Evolutionary conservation across 2,329 filamentous ascomycete species (phyloP), one percentile per base, ranked within the genome.

Genomic region (Catunica adiposa): DNA sequence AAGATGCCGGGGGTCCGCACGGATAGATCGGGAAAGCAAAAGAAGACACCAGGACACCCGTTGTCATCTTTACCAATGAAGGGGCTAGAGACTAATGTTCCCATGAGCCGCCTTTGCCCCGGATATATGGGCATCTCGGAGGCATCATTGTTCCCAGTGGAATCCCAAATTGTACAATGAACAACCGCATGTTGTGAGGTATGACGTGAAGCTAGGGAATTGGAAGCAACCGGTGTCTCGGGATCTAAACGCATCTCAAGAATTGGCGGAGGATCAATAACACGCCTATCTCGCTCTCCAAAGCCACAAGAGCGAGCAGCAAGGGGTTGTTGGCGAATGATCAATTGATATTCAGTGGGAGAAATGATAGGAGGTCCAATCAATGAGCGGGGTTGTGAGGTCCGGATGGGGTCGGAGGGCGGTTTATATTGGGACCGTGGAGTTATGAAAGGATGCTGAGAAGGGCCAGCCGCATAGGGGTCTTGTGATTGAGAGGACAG

Each of bases 241-340:
- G 59, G 83, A 77, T 53, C 79, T 56, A 88, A 77, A 26, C 73
- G 71, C 50, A 90, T 76, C 64, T 90, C 81, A 22, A 92, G 77
- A 63, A 92, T 90, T 14, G 86, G 86, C 1, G 86, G 86, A 42
- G 86, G 86, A 64, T 92, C 86, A 60, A 92, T 86, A 15, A 89
- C 85, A 59, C 86, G 77, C 40, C 86, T 78, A 64, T 92, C 86
- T 60, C 86, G 76, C 67, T 90, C 86, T 59, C 86, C 86, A 65
- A 89, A 90, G 1, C 86, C 86, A 63, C 86, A 92, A 44, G 85
- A 86, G 61, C 86, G 76, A 54, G 86, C 86, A 1, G 85, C 85
- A 17, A 80, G 73, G 7, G 86, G 86, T 63, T 90, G 86, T 66
- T 92, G 86, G 52, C 86, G 81, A 59, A 90, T 79, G 47, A 67